Base-by-base conservation (phyloP, 83 land plant species). In the Isoetes engelmannii region DNA sequence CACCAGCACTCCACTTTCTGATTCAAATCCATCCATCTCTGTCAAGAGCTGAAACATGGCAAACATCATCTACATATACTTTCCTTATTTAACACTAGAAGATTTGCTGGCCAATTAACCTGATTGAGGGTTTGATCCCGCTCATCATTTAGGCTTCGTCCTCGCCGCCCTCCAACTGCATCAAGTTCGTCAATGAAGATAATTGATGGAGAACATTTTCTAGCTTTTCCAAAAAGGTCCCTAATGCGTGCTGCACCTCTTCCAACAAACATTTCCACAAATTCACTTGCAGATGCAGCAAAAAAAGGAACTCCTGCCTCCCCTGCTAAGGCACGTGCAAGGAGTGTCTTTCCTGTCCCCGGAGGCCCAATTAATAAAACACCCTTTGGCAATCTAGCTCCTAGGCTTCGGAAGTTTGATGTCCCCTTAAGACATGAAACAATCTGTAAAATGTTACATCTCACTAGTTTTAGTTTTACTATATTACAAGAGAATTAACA, bases 21-120 rank as follows among this genome's bases (percentile, higher is more conserved):
- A 82, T 65, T 95, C 97, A 77, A 95, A 95, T 54, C 99, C 97
- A 83, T 95, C 99, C 94, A 95, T 86, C 72, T 95, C 97, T 59
- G 97, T 91, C 74, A 95, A 75, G 68, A 95, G 75, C 96, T 93
- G 82, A 77, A 59, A 49, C 12, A 20, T 28, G 37, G 47, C 63
- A 56, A 62, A n/a, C 55, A 45, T 69, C 0, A 55, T 7, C 45
- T 21, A 47, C 19, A 45, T 42, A 68, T 69, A 37, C 63, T 12
- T n/a, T 45, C 0, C n/a, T 5, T 45, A 66, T 45, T 9, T 15
- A 45, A 48, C 7, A 45, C 45, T 42, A 19, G 45, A 13, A 55
- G 54, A 5, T 20, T 50, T n/a, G 5, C 41, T 21, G 15, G 17
- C 44, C 44, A 44, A 4, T 45, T 43, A 75, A 72, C 98, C 90